Evolutionary conservation across 1,284 basidiomycete genomes (phyloP).

Genomic region (Pseudozyma flocculosa): DNA sequence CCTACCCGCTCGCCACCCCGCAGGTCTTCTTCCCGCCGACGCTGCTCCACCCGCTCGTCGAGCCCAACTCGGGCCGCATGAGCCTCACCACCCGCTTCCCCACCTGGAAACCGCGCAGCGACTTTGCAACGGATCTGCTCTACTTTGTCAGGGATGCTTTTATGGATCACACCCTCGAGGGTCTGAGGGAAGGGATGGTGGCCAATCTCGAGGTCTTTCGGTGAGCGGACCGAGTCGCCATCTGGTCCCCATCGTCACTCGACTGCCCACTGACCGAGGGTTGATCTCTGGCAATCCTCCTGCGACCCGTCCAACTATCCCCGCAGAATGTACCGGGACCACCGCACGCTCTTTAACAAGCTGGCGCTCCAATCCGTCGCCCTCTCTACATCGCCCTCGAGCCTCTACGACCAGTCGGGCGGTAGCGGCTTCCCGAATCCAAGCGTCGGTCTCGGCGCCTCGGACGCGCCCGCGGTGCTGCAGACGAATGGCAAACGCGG

Average conservation of each 20-base stretch:
- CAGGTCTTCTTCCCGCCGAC: conserved; percentile 38
- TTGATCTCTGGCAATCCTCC: too few species aligned
- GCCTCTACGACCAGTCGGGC: conserved; percentile 34
- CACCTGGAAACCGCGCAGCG: conserved; percentile 21
- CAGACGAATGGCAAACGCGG: neutral
- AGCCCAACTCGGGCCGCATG: conserved; percentile 29
- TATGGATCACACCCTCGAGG: conserved; percentile 16
- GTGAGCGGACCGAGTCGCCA: too few species aligned
- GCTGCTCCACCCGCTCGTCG: conserved; percentile 39
- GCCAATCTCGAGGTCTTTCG: conserved; percentile 34
- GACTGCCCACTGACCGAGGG: neutral
- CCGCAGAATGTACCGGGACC: conserved; percentile 21
- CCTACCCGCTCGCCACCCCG: conserved; percentile 27
- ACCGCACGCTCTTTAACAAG: conserved; percentile 36
- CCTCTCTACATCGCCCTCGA: conserved; percentile 27
- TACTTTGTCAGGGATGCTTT: conserved; percentile 30
- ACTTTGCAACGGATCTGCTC: conserved; percentile 31
- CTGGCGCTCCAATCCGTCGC: conserved; percentile 39
- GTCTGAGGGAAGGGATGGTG: conserved; percentile 17
- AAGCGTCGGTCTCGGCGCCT: conserved; percentile 14
- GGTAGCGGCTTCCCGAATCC: conserved; percentile 35
- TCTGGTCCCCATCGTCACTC: neutral
- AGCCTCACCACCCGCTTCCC: conserved; percentile 19
- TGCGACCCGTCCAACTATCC: too few species aligned
- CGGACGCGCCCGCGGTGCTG: neutral